Base-by-base conservation (phyloP, 805 yeast species). In the Metschnikowia sp. region DNA sequence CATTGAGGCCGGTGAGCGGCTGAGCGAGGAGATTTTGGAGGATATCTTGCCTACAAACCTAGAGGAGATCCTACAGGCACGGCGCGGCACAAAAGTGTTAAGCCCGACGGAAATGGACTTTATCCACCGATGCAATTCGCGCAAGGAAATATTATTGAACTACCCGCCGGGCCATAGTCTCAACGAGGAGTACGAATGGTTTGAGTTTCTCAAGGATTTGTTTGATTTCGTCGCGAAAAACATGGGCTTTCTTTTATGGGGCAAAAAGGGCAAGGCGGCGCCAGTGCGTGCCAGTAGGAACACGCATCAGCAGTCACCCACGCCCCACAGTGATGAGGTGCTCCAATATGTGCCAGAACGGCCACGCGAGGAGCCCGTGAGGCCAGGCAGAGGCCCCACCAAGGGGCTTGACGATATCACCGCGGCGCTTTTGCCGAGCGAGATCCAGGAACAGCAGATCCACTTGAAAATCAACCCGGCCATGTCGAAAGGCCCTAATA, bases 101-200 rank as follows among this genome's bases (percentile, higher is more conserved):
- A 79, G 90, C 0, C 89, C 96, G 0, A 79, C 86, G 1, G 98
- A 94, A 60, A 56, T 72, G 7, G 97, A 89, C 54, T 92, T 94
- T 58, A 70, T 89, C 3, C 78, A 76, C 18, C 75, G 94, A 46
- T 88, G 97, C 64, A 75, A 76, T 44, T 74, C 84, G 5, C 76
- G 99, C 42, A 82, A 83, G 52, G 84, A 81, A 28, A 77, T 78
- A 36, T 68, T 92, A 34, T 58, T 77, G 51, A 73, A 69, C 36
- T 72, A 70, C 48, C 63, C 71, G 3, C 69, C 75, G 31, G 78
- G 76, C 32, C 75, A 76, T 26, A 76, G 73, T 18, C 71, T 92
- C 39, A 72, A 83, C 55, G 84, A 82, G 53, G 84, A 81, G 52
- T 92, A 89, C 65, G 91, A 84, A 55, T 92, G 97, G 97, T 76